Base-by-base conservation (phyloP, 2,329 filamentous ascomycete genomes). In the Ascochyta viciae-villosae region DNA sequence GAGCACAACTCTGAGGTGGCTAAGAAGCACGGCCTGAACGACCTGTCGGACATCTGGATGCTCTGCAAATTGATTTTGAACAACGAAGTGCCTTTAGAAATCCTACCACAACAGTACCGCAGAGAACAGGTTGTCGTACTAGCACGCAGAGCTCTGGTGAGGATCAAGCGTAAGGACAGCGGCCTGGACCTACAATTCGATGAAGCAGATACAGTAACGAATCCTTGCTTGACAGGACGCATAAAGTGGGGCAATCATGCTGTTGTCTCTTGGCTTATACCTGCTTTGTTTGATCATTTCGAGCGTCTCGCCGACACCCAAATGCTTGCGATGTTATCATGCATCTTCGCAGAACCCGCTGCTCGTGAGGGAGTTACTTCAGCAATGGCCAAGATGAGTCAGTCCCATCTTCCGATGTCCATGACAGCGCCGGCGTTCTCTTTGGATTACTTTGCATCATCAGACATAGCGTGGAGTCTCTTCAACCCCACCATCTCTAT, bases 11-110 rank as follows among this genome's bases (percentile, higher is more conserved):
- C 92, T 8, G 77, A 78, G 1, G 87, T 96, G 41, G 93, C 94
- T 8, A 83, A 87, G 63, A 87, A 86, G 60, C 83, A 89, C 63
- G 90, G 89, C 4, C 84, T 86, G 60, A 74, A 81, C 13, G 91
- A 96, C 61, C 77, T 96, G 27, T 88, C 89, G 24, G 86, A 92
- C 64, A 85, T 96, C 6, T 99, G 95, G 95, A 86, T 85, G 44
- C 89, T 97, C 62, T 82, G 92, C 50, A 88, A 86, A 16, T 80
- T 97, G 54, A 81, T 98, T 6, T 79, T 98, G 41, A 87, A 87
- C 62, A 89, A 90, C 63, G 87, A 91, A 40, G 87, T 93, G 26
- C 90, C 89, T 1, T 78, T 94, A 3, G 83, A 89, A 64, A 78
- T 91, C 24, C 76, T 89, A 39, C 79, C 82, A 3, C 81, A 83